These are phyloP conservation scores for Saturnispora diversa DNA, from an alignment of 805 yeast species.

Conservation along the genomic window DNA sequence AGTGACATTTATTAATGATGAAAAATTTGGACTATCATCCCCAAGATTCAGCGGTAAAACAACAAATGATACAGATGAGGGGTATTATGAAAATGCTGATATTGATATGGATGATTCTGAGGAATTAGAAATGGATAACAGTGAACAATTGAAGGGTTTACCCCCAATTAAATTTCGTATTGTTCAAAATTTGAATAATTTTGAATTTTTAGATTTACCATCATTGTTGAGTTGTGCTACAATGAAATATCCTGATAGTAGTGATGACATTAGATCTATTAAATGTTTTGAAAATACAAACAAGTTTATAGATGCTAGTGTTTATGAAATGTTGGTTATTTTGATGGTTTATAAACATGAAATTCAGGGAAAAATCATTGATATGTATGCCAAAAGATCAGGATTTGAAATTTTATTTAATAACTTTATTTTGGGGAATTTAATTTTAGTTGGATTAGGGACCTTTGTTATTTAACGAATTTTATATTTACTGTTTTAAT, in stretches of 20 bases:
- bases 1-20: conserved; percentile 51
- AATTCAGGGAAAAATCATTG: conserved; percentile 25
- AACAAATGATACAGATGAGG: conserved; percentile 10
- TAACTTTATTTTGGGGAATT: conserved; percentile 31
- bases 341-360: conserved; percentile 29
- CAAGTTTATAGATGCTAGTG: conserved; percentile 24
- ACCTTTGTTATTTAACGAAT: conserved; percentile 27
- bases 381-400: conserved; percentile 26
- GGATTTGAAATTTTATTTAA: conserved; percentile 32
- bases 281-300: conserved; percentile 25
- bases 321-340: conserved; percentile 24
- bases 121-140: conserved; percentile 23
- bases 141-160: conserved; percentile 13
- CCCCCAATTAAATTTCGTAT: conserved; percentile 37
- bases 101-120: conserved; percentile 28
- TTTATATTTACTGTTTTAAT: neutral
- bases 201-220: conserved; percentile 32
- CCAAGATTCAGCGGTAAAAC: conserved; percentile 7
- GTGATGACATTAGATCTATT: conserved; percentile 12
- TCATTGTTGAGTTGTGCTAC: conserved; percentile 20
- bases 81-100: conserved; percentile 26
- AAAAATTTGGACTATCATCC: conserved; percentile 27
- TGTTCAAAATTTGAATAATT: conserved; percentile 37
- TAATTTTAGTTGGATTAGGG: conserved; percentile 33
- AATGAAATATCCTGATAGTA: conserved; percentile 10